Percentiles rank a stretch among this genome's conserved stretches.
phyloP scores from a whole-genome alignment of 108 stramenopile genomes.

The Skeletonema tropicum region DNA sequence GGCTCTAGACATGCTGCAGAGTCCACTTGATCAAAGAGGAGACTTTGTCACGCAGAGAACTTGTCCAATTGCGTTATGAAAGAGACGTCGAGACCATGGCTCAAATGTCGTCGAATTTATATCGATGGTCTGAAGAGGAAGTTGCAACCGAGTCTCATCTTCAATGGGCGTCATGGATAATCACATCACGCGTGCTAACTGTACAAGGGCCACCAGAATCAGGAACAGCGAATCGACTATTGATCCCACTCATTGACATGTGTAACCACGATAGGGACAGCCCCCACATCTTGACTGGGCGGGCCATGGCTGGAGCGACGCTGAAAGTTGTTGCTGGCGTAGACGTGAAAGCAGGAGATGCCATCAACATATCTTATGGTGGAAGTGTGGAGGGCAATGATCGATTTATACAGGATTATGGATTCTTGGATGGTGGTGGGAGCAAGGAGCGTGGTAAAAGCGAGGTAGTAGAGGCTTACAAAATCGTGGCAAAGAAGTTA shows the following conservation, averaged over 20 bases:
- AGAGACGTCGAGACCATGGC: slow-evolving; percentile 55
- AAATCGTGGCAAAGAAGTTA: slow-evolving; percentile 58
- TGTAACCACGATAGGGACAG: slow-evolving; percentile 80
- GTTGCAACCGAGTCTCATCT: slow-evolving; percentile 58
- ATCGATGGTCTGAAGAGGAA: slow-evolving; percentile 50
- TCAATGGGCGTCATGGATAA: slow-evolving; percentile 74
- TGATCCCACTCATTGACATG: slow-evolving; percentile 86
- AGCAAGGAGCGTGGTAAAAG: slow-evolving; percentile 26
- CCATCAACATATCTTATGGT: slow-evolving; percentile 79
- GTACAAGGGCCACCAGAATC: slow-evolving; percentile 59
- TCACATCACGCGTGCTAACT: slow-evolving; percentile 76
- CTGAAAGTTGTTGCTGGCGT: slow-evolving; percentile 79
- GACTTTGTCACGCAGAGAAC: slow-evolving; percentile 52
- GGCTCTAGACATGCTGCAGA: slow-evolving; percentile 69
- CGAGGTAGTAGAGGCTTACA: slow-evolving; percentile 41
- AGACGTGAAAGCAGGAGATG: slow-evolving; percentile 66
- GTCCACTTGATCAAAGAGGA: slow-evolving; percentile 64
- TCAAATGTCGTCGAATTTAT: slow-evolving; percentile 53
- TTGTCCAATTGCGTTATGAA: slow-evolving; percentile 53
- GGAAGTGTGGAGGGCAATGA: slow-evolving; percentile 76
- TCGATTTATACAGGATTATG: slow-evolving; percentile 74
- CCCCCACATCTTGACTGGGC: slow-evolving; percentile 70
- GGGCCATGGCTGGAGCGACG: slow-evolving; percentile 67
- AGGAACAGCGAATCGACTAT: slow-evolving; percentile 58
- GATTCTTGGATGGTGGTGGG: slow-evolving; percentile 61